Base-by-base conservation (phyloP, 2,329 filamentous ascomycete genomes). In the Magnaporthiopsis poae region DNA sequence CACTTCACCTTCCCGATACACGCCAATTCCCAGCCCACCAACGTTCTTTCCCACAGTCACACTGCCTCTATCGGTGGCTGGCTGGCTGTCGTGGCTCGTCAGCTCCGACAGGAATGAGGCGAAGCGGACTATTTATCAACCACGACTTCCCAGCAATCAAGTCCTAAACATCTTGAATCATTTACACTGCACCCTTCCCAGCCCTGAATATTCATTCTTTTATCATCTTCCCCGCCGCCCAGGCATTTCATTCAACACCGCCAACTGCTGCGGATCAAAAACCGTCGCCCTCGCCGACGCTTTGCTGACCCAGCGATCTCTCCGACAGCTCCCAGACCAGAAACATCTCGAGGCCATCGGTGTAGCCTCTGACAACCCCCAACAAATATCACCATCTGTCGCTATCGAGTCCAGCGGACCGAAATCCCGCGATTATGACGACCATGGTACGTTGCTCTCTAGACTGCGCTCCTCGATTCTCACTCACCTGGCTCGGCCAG, bases 371-470 rank as follows among this genome's bases (percentile, higher is more conserved):
- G 21, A 25, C 46, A 56, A 56, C 21, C 46, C 15, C 21, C 5
- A 56, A 9, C 5, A 56, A 52, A 56, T 25, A 56, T 25, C 46
- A 25, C 18, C n/a, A 52, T 52, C 39, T 52, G 39, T 52, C 39
- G 39, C 15, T 52, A 56, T 56, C 46, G 46, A 25, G 46, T 56
- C 46, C 21, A 9, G 21, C 8, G 46, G 46, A 56, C 46, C 18
- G 46, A n/a, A 5, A 56, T n/a, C 11, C 9, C 3, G 70, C 69
- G 72, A 79, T 73, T 59, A 83, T 83, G 81, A 82, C 81, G 69
- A 83, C 81, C 68, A 83, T 83, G 81, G 81, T 83, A 80, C 69
- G 80, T 71, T 35, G 52, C 33, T 8, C 39, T 52, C 65, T 15
- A 25, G 4, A 31, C 13, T 67, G 4, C 8, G 31, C 15, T 15